A percentile compares a stretch with the other conserved stretches of the same genome.
phyloP scores from a whole-genome alignment of 805 yeast genomes.

The Blastobotrys peoriensis region DNA sequence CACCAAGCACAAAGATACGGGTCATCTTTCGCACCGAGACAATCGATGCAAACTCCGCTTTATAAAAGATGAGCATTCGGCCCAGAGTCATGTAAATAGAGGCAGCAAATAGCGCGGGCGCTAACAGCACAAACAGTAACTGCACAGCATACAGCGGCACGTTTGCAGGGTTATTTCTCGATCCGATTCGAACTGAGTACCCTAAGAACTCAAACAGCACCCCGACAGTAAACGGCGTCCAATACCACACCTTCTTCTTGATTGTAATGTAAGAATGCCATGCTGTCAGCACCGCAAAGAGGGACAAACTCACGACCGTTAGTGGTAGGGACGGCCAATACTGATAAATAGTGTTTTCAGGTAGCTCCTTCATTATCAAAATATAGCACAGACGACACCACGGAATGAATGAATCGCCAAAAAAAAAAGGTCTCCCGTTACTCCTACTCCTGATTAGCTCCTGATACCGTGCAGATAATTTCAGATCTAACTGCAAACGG shows the following conservation, averaged over 20 bases:
- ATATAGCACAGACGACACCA: no score
- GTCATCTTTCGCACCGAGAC: slow-evolving; percentile 54
- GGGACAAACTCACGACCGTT: slow-evolving; percentile 46
- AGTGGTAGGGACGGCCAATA: slow-evolving; percentile 46
- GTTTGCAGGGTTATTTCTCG: slow-evolving; percentile 29
- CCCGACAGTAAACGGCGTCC: slow-evolving; percentile 46
- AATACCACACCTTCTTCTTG: slow-evolving; percentile 53
- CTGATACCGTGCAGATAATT: no score
- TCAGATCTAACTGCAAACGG: no score
- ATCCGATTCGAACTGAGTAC: slow-evolving; percentile 54
- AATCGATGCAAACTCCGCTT: slow-evolving; percentile 50
- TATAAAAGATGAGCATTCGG: slow-evolving; percentile 44
- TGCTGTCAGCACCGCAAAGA: slow-evolving; percentile 49
- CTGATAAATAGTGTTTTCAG: slow-evolving; percentile 1
- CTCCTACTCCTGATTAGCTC: no score
- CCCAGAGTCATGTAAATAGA: slow-evolving; percentile 71
- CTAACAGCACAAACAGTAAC: slow-evolving; percentile 61
- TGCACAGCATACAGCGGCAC: slow-evolving; percentile 52
- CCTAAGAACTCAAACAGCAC: slow-evolving; percentile 59
- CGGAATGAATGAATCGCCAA: no score
- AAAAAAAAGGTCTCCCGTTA: no score
- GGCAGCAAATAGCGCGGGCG: slow-evolving; percentile 80
- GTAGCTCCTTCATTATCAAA: background rate
- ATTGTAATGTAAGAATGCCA: slow-evolving; percentile 35
- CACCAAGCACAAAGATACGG: slow-evolving; percentile 61